Conservation (phyloP, 495 filamentous ascomycete species). For the Usnea hakonensis region DNA sequence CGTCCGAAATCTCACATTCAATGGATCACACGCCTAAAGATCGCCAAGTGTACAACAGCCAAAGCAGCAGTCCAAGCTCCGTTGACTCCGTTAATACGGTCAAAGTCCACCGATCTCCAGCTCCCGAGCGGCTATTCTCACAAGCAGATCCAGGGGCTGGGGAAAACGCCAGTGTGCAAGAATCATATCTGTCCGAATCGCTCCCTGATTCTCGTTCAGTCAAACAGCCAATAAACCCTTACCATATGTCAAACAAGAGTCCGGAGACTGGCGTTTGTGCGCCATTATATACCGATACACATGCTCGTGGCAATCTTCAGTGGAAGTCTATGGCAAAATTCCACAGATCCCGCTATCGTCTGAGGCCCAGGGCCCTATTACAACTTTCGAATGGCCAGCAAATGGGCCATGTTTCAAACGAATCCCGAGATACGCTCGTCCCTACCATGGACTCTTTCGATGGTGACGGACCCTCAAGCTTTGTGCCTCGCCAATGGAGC, state of each 20-base stretch:
- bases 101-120: not conserved
- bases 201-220: not conserved
- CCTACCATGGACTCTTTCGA: not conserved
- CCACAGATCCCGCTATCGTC: not conserved
- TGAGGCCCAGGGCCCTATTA: not conserved
- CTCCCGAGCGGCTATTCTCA: not conserved
- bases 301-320: not conserved
- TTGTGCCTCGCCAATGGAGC: not conserved
- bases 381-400: not conserved
- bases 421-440: not conserved
- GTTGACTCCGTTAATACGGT: not conserved
- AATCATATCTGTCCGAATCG: not conserved
- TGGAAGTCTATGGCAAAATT: constrained; percentile 1
- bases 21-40: not conserved
- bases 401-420: not conserved
- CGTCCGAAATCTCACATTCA: not conserved
- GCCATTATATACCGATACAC: not conserved
- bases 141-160: not conserved
- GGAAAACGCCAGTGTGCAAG: not conserved
- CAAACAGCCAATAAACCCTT: not conserved
- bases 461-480: not conserved
- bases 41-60: not conserved
- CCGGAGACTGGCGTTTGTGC: not conserved
- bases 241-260: not conserved
- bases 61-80: not conserved